Conservation (phyloP, 257 asterid species). For the Ocimum tenuiflorum region DNA sequence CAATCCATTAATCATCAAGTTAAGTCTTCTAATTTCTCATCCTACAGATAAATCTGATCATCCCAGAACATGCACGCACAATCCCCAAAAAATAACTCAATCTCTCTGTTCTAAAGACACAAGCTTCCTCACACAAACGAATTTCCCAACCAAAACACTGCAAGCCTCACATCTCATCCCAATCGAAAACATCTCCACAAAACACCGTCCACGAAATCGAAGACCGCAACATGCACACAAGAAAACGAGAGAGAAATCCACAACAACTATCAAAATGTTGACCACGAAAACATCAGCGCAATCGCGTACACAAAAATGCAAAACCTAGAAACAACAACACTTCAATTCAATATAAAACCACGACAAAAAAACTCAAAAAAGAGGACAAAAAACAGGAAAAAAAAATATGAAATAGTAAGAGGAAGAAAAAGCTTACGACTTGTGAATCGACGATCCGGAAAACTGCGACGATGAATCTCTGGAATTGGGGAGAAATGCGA, state of each 20-base stretch:
- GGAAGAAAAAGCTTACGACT: slow-evolving; percentile 21
- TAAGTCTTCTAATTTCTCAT: not conserved
- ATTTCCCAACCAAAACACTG: not conserved
- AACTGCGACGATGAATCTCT: slow-evolving; percentile 19
- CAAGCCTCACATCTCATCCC: slow-evolving; percentile 1
- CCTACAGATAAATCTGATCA: not conserved
- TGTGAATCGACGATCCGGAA: slow-evolving; percentile 26
- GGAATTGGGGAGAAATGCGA: slow-evolving; percentile 20
- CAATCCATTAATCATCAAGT: not conserved
- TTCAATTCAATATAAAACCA: slow-evolving; percentile 13
- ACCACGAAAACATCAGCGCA: slow-evolving; percentile 5
- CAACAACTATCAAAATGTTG: not conserved
- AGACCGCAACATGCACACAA: slow-evolving; percentile 14
- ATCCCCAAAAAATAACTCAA: not conserved
- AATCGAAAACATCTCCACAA: not conserved
- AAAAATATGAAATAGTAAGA: not conserved
- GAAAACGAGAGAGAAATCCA: not conserved
- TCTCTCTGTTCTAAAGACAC: not conserved
- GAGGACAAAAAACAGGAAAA: not conserved
- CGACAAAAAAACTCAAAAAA: not conserved
- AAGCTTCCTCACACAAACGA: not conserved
- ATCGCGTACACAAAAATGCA: not conserved
- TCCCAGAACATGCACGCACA: not conserved
- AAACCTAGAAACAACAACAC: slow-evolving; percentile 13
- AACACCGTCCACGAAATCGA: not conserved